Conservation (phyloP, 129 eudicot species). For the Chrysanthemum makinoi region DNA sequence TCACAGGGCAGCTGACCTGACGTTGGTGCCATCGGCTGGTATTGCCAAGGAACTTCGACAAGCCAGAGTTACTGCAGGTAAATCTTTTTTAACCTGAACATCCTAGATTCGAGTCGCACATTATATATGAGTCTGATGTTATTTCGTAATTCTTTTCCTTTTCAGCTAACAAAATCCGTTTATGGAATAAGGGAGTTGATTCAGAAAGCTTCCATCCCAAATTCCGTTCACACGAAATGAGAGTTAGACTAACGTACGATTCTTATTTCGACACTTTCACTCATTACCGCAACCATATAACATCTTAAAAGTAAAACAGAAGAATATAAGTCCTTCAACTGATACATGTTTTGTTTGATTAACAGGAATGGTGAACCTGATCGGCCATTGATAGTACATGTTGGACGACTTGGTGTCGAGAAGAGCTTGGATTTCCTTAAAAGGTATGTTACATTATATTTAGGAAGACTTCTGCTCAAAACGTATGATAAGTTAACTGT, state of each 20-base stretch:
- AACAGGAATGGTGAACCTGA: conserved; percentile 89
- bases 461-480: background rate
- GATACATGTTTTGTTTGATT: no score
- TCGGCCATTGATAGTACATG: conserved; percentile 82
- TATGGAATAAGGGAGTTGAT: conserved; percentile 99
- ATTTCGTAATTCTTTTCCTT: background rate
- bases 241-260: conserved; percentile 67
- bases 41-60: conserved; percentile 79
- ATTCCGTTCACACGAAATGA: conserved; percentile 82
- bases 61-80: conserved; percentile 89
- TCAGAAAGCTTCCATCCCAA: conserved; percentile 95
- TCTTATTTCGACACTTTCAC: background rate
- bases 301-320: no score
- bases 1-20: conserved; percentile 97
- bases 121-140: no score
- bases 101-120: background rate
- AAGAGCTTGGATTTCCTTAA: conserved; percentile 89
- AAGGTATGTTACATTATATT: conserved; percentile 38
- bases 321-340: no score
- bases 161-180: conserved; percentile 82
- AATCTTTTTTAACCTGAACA: background rate
- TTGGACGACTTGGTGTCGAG: conserved; percentile 88
- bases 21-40: conserved; percentile 97
- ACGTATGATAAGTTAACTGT: background rate
- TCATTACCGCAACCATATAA: background rate